Evolutionary conservation across 331 rosid species (phyloP).

Genomic region (Pyrus hybrid): DNA sequence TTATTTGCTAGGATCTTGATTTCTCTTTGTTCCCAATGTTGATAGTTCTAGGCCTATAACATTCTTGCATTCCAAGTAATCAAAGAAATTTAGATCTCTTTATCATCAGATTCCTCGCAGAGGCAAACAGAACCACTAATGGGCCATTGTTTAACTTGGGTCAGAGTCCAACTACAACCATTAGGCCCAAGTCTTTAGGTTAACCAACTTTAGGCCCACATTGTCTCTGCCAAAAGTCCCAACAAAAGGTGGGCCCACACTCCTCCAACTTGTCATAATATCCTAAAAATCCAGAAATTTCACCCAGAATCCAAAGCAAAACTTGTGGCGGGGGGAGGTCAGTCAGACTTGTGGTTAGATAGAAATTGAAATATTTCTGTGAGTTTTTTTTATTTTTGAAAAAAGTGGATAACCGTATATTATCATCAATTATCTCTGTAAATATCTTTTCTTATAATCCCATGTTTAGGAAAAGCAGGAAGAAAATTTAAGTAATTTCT

Average conservation of each 20-base stretch:
- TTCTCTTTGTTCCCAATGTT: not conserved
- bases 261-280: not conserved
- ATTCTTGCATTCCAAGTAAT: not conserved
- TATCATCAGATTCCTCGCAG: too few species aligned
- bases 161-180: not conserved
- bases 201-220: not conserved
- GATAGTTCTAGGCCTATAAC: not conserved
- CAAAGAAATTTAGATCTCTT: not conserved
- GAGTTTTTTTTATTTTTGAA: not conserved
- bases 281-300: not conserved
- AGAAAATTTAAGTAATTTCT: not conserved
- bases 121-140: too few species aligned
- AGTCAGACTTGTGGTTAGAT: not conserved
- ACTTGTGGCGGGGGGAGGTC: not conserved
- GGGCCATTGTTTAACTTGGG: not conserved
- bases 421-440: not conserved
- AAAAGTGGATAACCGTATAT: not conserved
- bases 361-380: rapidly evolving
- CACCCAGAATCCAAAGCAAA: not conserved
- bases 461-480: not conserved
- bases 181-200: not conserved
- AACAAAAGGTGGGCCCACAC: not conserved
- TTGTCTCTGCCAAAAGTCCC: not conserved
- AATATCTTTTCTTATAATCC: conserved; percentile 15
- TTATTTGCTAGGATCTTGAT: not conserved